Evolutionary conservation across 139 green algal species (phyloP).

Genomic region (Spirogloea muscicola): DNA sequence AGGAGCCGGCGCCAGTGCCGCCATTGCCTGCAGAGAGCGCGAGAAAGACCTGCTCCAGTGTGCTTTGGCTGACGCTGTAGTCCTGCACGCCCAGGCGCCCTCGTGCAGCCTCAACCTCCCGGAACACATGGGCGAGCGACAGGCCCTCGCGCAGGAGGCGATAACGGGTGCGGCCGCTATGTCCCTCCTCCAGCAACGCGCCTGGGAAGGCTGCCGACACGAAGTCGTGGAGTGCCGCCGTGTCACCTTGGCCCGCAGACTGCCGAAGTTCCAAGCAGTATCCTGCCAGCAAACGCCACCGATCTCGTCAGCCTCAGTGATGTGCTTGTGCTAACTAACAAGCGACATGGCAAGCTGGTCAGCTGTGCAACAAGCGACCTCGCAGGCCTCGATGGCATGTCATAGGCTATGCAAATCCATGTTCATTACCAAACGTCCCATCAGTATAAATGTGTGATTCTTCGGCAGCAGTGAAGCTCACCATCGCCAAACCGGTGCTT

Average conservation of each 20-base stretch:
- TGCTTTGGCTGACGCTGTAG: constrained; percentile 50
- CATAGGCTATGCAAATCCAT: too few relatives aligned
- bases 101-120: constrained; percentile 12
- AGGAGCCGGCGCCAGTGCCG: too few relatives aligned
- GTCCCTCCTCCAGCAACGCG: constrained; percentile 31
- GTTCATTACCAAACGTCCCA: too few relatives aligned
- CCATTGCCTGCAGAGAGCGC: too few relatives aligned
- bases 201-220: constrained; percentile 3
- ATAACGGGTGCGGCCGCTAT: constrained; percentile 12
- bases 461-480: constrained; percentile 8
- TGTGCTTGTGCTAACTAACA: too few relatives aligned
- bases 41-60: constrained; percentile 52
- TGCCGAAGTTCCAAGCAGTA: constrained; percentile 23
- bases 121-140: constrained; percentile 41
- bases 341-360: too few relatives aligned
- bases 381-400: too few relatives aligned
- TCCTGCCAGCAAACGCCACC: constrained; percentile 14
- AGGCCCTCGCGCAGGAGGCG: constrained; percentile 13
- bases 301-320: too few relatives aligned
- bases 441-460: too few relatives aligned
- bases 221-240: constrained; percentile 4
- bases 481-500: constrained; percentile 72
- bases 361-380: too few relatives aligned
- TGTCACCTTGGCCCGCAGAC: not conserved
- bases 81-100: constrained; percentile 27